Evolutionary conservation across 305 asterid genomes (phyloP), one percentile per base, ranked within the genome.

Genomic region (Ajuga reptans): DNA sequence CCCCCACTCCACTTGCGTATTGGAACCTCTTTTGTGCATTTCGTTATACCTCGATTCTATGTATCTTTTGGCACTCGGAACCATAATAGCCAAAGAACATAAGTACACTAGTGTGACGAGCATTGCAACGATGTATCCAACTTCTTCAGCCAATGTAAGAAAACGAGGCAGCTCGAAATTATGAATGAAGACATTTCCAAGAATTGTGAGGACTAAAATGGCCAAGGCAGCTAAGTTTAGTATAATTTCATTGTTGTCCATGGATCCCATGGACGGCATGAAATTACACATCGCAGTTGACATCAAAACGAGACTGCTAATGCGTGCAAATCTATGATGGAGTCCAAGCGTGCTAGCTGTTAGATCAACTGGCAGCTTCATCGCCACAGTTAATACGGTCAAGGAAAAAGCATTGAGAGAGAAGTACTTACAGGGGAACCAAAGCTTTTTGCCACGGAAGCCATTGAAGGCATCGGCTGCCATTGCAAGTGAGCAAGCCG

Each of bases 181-280:
- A 37, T 52, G 76, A 9, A 68, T 34, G 0, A 16, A 51, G 1
- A 67, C 49, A 57, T 80, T 76, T 0, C 0, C 77, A 0, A 36
- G 29, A 11, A 80, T 29, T 0, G 78, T 77, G 7, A 74, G 3
- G 0, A 59, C 77, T 1, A 74, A 75, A 52, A 77, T 71, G 15
- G 36, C 78, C 43, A 80, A 8, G 31, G 76, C 80, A 1, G 39
- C 50, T 4, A 72, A 0, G 51, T 75, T 77, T 0, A 43, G 6
- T 0, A 68, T 0, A 31, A 75, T 31, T 1, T 75, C 85, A 0
- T 67, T 64, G 9, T 62, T 6, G 29, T 8, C 11, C 45, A 39
- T 39, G 45, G 45, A 39, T 6, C 45, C 45, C 1, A 39, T 4
- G 7, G 45, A 39, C 2, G 45, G 2, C 9, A 39, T 9, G 45